Evolutionary conservation across 169 alveolate genomes (phyloP).

Genomic region (Plasmodium inui): DNA sequence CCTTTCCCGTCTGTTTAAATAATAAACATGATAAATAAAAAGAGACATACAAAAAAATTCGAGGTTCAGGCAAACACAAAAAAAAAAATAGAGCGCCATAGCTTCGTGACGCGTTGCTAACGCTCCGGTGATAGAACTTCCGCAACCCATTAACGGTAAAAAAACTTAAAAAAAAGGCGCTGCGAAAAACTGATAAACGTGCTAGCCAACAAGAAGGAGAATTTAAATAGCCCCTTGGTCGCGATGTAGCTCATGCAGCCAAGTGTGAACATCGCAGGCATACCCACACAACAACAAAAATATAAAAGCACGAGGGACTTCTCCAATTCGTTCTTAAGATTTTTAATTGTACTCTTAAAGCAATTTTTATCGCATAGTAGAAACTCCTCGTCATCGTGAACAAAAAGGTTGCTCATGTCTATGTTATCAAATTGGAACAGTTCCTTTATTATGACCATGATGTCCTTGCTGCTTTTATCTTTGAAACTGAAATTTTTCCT

Average conservation of each 20-base stretch:
- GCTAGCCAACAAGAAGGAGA: conserved; percentile 43
- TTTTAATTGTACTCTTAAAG: conserved; percentile 65
- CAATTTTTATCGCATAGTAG: conserved; percentile 67
- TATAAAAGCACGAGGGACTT: conserved; percentile 26
- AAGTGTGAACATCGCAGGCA: conserved; percentile 72
- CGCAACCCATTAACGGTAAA: not conserved
- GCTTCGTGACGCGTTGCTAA: not conserved
- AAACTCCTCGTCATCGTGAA: conserved; percentile 28
- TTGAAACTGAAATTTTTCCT: conserved; percentile 51
- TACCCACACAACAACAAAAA: conserved; percentile 70
- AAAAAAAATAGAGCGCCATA: not conserved
- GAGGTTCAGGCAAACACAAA: not conserved
- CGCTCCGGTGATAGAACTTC: not conserved
- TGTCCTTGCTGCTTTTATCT: conserved; percentile 56
- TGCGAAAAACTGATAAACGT: conserved; percentile 40
- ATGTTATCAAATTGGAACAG: conserved; percentile 67
- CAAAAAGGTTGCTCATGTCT: conserved; percentile 38
- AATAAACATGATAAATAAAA: not conserved
- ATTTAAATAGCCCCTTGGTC: conserved; percentile 66
- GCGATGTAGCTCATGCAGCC: conserved; percentile 62
- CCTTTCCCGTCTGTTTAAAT: not conserved
- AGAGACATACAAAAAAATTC: not conserved
- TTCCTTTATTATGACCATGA: conserved; percentile 50
- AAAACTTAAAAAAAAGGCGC: conserved; percentile 27
- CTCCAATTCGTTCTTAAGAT: conserved; percentile 50